Conservation (phyloP, 176 grass and related monocot species). For the Oryza rufipogon region DNA sequence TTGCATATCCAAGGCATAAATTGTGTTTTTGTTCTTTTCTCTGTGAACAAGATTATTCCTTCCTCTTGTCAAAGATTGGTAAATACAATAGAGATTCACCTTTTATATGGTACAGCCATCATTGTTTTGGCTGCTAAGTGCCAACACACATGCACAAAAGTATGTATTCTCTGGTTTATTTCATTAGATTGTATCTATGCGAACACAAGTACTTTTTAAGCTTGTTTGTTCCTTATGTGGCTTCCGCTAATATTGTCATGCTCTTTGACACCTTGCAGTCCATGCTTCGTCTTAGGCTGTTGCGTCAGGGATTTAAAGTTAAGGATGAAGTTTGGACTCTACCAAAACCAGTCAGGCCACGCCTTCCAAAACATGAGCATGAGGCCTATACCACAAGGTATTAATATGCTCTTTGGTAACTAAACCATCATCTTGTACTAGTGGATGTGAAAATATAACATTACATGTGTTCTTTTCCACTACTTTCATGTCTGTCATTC, state of each 20-base stretch:
- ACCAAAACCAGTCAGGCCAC: conserved; percentile 42
- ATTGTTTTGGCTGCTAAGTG: not conserved
- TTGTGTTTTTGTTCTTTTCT: conserved; percentile 35
- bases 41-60: conserved; percentile 29
- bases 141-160: not conserved
- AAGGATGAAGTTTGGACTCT: conserved; percentile 52
- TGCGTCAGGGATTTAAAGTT: conserved; percentile 56
- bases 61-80: conserved; percentile 30
- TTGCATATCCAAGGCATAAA: conserved; percentile 10
- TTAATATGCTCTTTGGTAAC: not conserved
- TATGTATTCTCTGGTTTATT: conserved; percentile 22
- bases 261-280: conserved; percentile 60
- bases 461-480: not conserved
- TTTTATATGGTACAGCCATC: not conserved
- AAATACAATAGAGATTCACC: not conserved
- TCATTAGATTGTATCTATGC: not conserved
- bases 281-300: conserved; percentile 76
- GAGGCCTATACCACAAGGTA: conserved; percentile 62
- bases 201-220: not conserved
- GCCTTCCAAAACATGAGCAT: conserved; percentile 45
- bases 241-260: conserved; percentile 19
- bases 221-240: conserved; percentile 17
- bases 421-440: not conserved
- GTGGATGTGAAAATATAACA: not conserved
- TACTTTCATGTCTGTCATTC: conserved; percentile 19